Evolutionary conservation across 1,284 basidiomycete species (phyloP), one percentile per base, ranked within the genome.

Genomic region (Serendipita sp.): DNA sequence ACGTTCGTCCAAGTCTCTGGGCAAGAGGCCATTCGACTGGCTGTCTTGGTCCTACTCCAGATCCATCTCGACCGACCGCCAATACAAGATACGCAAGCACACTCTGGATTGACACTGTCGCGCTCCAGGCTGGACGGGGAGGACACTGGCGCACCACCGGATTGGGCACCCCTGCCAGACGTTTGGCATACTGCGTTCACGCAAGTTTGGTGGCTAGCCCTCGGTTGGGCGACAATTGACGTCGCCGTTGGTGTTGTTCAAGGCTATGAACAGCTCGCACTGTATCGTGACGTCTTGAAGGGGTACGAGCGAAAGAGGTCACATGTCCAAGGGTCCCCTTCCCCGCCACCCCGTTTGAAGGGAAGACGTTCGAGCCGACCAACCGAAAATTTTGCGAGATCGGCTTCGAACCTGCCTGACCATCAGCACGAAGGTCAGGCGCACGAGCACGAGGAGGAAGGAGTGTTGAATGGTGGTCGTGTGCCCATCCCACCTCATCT

Each of bases 151-250:
- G 17, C 49, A 53, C 58, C 22, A 32, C 75, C 76, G 42, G 68
- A 74, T 61, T 70, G 70, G 35, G 78, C 83, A 38, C 82, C 49
- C 43, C 35, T 67, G 29, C 62, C 64, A 29, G 53, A 65, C 41
- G 41, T 45, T 35, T 77, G 6, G 84, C 82, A 87, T 67, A 71
- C 75, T 0, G 78, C 80, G 2, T 90, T 89, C 72, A 70, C 72
- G 22, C 77, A 80, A 29, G 80, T 85, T 3, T 88, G 87, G 86
- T 87, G 84, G 82, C 72, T 86, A 32, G 83, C 83, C 1, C 74
- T 89, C 1, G 84, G 84, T 0, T 87, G 83, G 80, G 83, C 83
- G 13, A 72, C 78, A 3, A 82, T 82, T 4, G 87, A 88, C 67
- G 82, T 82, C 3, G 67, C 78, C 17, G 80, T 82, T 2, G 80